These are phyloP conservation scores for Cladorrhinum samala DNA, from an alignment of 495 filamentous ascomycete genomes.

Conservation along the genomic window DNA sequence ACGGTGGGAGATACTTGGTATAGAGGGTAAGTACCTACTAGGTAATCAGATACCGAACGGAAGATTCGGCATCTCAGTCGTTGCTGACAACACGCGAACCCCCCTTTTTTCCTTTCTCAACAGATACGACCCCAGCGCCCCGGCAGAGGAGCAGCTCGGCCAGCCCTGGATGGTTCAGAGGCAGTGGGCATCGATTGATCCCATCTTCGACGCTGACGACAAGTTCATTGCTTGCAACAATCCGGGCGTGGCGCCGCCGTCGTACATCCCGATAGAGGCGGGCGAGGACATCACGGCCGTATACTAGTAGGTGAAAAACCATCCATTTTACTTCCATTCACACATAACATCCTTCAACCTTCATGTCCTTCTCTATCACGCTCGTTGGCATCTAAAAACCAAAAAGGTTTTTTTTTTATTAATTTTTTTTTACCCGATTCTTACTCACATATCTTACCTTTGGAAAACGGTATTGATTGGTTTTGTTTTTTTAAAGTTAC, in stretches of 20 bases:
- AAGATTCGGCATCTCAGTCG: constrained; percentile 2
- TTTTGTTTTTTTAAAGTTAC: too few species aligned
- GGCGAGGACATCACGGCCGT: constrained; percentile 41
- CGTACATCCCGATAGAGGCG: constrained; percentile 37
- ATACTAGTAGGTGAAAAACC: constrained; percentile 37
- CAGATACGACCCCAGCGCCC: constrained; percentile 37
- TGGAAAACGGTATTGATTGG: too few species aligned
- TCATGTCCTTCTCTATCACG: too few species aligned
- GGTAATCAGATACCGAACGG: too few species aligned
- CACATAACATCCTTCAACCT: too few species aligned
- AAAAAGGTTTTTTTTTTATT: too few species aligned
- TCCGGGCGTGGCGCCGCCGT: constrained; percentile 35
- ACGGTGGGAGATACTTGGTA: constrained; percentile 46
- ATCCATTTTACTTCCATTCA: too few species aligned
- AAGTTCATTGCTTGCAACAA: constrained; percentile 38
- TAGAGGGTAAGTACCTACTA: constrained; percentile 39
- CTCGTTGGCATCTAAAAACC: too few species aligned
- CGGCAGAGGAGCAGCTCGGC: constrained; percentile 29
- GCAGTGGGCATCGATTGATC: constrained; percentile 39
- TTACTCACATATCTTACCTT: too few species aligned
- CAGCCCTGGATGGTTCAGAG: constrained; percentile 42
- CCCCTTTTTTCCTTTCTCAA: background rate
- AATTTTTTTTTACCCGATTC: background rate
- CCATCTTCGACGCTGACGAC: constrained; percentile 35
- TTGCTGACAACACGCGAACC: background rate